Evolutionary conservation across 1,139 yeast species (phyloP), one percentile per base, ranked within the genome.

Genomic region (Candida glucosophila): DNA sequence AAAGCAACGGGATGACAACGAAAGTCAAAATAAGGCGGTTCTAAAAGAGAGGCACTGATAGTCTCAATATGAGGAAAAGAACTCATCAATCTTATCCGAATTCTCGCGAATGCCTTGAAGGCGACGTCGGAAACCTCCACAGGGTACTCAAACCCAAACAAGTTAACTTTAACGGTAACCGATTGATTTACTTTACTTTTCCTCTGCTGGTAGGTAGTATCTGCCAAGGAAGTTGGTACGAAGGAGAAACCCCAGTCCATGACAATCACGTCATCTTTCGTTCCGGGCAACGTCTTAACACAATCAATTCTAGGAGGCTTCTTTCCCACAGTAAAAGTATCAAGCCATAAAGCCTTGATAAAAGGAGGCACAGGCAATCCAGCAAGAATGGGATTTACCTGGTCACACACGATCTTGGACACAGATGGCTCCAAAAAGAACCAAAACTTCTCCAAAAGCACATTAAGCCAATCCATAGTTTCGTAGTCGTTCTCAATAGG

Each of bases 211-310:
- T 75, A 72, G 32, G 83, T 83, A 40, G 85, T 60, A 52, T 90
- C 98, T 25, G 79, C 78, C 29, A 73, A 55, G 26, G 86, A 83
- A 51, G 83, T 83, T n/a, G 98, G 98, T 21, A 85, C 80, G 55
- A 86, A 83, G 1, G 95, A 77, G 29, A 80, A 61, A 27, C 78
- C 77, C 95, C 95, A 90, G 60, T 90, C 94, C 95, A 92, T 86
- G 26, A 90, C 95, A 10, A 88, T 94, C 31, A 90, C 78, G 46
- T 88, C 96, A 34, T 81, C 82, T 16, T 75, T 78, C 13, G 96
- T 88, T 33, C 90, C 85, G 25, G 77, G 80, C 42, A 86, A 71
- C 2, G 96, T 83, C 47, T 90, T 82, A 14, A 88, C 96, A 35
- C 68, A 67, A 45, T 90, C 96, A 33, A 90, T 66, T 51, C 98